Conservation (phyloP, 2,329 filamentous ascomycete species). For the Epichloe sylvatica region DNA sequence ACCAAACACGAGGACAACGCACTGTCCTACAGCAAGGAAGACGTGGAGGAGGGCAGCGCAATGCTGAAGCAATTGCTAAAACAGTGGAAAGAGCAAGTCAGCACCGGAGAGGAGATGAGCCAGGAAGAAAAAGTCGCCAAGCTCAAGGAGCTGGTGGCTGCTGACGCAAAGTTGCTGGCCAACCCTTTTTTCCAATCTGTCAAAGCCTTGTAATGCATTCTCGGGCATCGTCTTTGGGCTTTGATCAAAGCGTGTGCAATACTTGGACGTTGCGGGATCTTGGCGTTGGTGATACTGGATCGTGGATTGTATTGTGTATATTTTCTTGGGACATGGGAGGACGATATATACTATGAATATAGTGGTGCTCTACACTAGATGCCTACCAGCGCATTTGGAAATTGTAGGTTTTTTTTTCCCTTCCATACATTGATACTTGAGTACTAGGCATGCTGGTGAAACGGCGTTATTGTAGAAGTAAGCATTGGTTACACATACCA, state of each 20-base stretch:
- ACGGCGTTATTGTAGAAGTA: no score
- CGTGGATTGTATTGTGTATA: neutral
- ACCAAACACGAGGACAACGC: slow-evolving; percentile 54
- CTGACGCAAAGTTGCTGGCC: slow-evolving; percentile 48
- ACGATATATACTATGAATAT: neutral
- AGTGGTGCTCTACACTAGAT: neutral
- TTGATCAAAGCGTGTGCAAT: neutral
- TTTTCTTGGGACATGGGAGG: neutral
- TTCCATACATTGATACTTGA: no score
- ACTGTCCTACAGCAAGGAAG: slow-evolving; percentile 58
- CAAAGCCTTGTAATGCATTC: slow-evolving; percentile 32
- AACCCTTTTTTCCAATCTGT: slow-evolving; percentile 59
- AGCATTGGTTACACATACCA: no score
- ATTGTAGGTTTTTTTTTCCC: no score
- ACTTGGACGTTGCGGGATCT: neutral
- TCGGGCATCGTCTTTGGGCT: neutral
- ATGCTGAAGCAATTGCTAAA: slow-evolving; percentile 72
- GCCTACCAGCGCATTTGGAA: no score
- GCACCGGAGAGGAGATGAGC: slow-evolving; percentile 41
- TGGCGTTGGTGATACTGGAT: neutral
- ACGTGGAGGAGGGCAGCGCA: slow-evolving; percentile 77
- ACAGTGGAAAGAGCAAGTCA: slow-evolving; percentile 70
- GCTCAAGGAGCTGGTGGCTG: slow-evolving; percentile 66
- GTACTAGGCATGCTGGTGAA: no score
- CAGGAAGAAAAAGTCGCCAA: slow-evolving; percentile 64